Conservation (phyloP, 2,329 filamentous ascomycete species). For the Trichoderma asperellum region DNA sequence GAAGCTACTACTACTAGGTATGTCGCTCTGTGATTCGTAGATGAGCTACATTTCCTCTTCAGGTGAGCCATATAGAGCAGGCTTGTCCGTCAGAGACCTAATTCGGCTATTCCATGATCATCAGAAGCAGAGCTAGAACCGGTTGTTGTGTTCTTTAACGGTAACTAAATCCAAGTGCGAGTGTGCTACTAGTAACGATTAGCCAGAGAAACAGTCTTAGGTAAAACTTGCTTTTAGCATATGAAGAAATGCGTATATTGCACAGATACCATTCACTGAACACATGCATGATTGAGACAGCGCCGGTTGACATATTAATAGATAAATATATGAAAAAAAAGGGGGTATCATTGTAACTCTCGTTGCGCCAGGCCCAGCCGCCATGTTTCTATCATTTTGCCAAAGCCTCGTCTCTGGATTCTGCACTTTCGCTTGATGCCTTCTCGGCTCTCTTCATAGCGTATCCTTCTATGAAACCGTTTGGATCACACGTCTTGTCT, state of each 20-base stretch:
- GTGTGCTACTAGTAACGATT: neutral
- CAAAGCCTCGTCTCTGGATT: slow-evolving; percentile 31
- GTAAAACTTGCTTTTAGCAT: neutral
- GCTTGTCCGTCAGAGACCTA: neutral
- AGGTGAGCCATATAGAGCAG: neutral
- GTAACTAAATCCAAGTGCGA: neutral
- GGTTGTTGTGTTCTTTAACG: neutral
- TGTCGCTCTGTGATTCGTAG: neutral
- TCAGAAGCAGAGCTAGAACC: neutral
- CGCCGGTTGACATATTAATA: neutral
- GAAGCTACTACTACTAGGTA: neutral
- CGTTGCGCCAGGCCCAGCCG: neutral
- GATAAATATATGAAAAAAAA: neutral
- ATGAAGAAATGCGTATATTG: neutral
- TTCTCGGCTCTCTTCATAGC: slow-evolving; percentile 51
- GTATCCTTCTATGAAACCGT: slow-evolving; percentile 74
- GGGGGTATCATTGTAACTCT: slow-evolving; percentile 30
- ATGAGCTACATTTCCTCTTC: slow-evolving; percentile 17
- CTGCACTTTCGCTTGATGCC: slow-evolving; percentile 41
- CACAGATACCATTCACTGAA: neutral
- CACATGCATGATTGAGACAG: neutral
- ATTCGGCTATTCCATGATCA: neutral
- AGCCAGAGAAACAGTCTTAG: neutral
- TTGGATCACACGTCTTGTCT: slow-evolving; percentile 69
- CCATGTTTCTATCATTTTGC: neutral